Evolutionary conservation across 164 flowering plant species (phyloP).

Genomic region (Litsea cubeba): DNA sequence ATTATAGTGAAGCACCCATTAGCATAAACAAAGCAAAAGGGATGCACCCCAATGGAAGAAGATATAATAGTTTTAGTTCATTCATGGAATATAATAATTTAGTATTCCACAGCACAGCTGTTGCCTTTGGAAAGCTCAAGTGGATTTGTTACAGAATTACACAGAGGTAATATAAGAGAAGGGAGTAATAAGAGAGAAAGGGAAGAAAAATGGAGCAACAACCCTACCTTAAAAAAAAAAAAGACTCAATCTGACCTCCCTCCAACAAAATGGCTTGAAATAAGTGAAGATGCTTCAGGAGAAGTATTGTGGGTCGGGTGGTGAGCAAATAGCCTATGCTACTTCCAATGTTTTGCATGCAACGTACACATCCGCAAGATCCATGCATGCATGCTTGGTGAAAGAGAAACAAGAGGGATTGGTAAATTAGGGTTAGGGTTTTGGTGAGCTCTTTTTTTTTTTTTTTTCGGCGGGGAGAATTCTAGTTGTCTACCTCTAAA

Average conservation of each 20-base stretch:
- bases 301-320: neutral
- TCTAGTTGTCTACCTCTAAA: neutral
- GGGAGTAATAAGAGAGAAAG: neutral
- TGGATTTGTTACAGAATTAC: slow-evolving; percentile 9
- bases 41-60: slow-evolving; percentile 10
- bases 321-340: slow-evolving; percentile 4
- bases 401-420: neutral
- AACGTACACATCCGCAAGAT: slow-evolving; percentile 6
- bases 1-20: slow-evolving; percentile 22
- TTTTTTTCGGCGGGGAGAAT: neutral
- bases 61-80: slow-evolving; percentile 12
- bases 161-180: neutral
- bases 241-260: slow-evolving; percentile 15
- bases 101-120: slow-evolving; percentile 13
- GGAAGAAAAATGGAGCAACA: slow-evolving; percentile 2
- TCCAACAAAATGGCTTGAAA: slow-evolving; percentile 20
- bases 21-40: slow-evolving; percentile 14
- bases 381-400: slow-evolving; percentile 10
- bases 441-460: neutral
- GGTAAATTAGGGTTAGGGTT: slow-evolving; percentile 6
- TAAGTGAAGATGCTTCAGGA: slow-evolving; percentile 11
- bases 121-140: slow-evolving; percentile 12
- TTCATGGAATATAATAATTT: slow-evolving; percentile 14
- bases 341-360: slow-evolving; percentile 11
- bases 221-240: slow-evolving; percentile 3